phyloP scores from a whole-genome alignment of 2,329 filamentous ascomycete species.

The Arthrobotrys iridis region DNA sequence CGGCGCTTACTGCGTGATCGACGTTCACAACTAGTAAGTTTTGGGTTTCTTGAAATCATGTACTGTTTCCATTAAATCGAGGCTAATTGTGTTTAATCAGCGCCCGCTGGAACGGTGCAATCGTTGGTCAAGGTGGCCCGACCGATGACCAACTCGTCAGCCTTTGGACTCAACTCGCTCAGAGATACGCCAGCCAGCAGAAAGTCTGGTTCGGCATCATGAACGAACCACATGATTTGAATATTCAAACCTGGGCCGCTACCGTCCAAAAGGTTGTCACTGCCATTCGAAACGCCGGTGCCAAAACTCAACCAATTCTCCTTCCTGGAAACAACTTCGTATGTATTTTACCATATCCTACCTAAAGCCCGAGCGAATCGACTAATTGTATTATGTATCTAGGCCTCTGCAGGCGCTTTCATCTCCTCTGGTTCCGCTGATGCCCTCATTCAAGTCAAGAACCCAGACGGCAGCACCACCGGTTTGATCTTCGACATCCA shows the following conservation, averaged over 20 bases:
- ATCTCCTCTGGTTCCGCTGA: conserved; percentile 66
- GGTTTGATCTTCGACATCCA: conserved; percentile 71
- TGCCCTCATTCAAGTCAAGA: conserved; percentile 67
- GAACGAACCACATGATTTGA: conserved; percentile 74
- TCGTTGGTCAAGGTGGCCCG: conserved; percentile 74
- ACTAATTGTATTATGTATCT: neutral
- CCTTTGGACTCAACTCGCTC: conserved; percentile 70
- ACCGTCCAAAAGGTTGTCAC: conserved; percentile 72
- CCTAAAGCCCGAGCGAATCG: neutral
- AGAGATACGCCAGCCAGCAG: conserved; percentile 67
- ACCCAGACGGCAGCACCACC: conserved; percentile 69
- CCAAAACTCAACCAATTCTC: conserved; percentile 71
- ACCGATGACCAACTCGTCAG: conserved; percentile 69
- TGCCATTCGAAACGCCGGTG: conserved; percentile 73
- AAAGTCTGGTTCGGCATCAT: conserved; percentile 73
- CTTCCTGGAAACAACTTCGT: conserved; percentile 72
- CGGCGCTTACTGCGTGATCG: conserved; percentile 70
- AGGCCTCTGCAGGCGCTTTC: conserved; percentile 63
- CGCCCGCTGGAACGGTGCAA: conserved; percentile 70
- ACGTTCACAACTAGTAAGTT: conserved; percentile 60
- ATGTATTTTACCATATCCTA: conserved; percentile 55
- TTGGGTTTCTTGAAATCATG: too few species aligned
- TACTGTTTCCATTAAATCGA: too few species aligned
- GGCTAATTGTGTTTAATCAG: neutral
- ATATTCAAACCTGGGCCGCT: conserved; percentile 66